These are phyloP conservation scores for Hypocreales sp. DNA, from an alignment of 2,329 filamentous ascomycete genomes.

Conservation along the genomic window DNA sequence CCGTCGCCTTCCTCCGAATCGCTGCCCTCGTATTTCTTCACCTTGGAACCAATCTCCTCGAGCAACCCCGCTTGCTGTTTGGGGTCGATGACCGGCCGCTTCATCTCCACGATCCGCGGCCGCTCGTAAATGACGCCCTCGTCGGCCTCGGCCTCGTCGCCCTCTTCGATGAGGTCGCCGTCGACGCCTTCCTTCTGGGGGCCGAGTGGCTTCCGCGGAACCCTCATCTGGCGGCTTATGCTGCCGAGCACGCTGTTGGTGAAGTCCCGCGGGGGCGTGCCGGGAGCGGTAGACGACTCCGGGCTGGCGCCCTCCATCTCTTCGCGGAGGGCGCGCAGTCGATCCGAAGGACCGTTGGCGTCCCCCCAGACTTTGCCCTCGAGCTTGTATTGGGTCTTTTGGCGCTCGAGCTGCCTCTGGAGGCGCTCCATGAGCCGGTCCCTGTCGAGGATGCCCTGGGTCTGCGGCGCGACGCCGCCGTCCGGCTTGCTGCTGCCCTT, in stretches of 20 bases:
- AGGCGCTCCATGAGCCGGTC: conserved; percentile 85
- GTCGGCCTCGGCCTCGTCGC: conserved; percentile 31
- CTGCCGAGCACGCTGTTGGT: conserved; percentile 61
- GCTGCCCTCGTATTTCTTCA: conserved; percentile 57
- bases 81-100: conserved; percentile 48
- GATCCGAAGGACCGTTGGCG: conserved; percentile 70
- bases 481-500: conserved; percentile 36
- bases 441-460: conserved; percentile 87
- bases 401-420: conserved; percentile 87
- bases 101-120: conserved; percentile 65
- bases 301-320: conserved; percentile 62
- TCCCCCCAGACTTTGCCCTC: conserved; percentile 88
- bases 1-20: conserved; percentile 54
- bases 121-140: conserved; percentile 60
- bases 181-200: conserved; percentile 15
- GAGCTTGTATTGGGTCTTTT: conserved; percentile 95
- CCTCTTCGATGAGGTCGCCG: conserved; percentile 29
- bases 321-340: conserved; percentile 79
- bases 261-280: conserved; percentile 44
- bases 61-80: conserved; percentile 52
- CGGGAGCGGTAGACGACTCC: conserved; percentile 30
- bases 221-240: conserved; percentile 45
- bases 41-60: conserved; percentile 59
- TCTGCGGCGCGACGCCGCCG: conserved; percentile 55
- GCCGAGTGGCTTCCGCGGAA: conserved; percentile 37